phyloP scores from a whole-genome alignment of 495 filamentous ascomycete species.

The Lindgomyces ingoldianus region DNA sequence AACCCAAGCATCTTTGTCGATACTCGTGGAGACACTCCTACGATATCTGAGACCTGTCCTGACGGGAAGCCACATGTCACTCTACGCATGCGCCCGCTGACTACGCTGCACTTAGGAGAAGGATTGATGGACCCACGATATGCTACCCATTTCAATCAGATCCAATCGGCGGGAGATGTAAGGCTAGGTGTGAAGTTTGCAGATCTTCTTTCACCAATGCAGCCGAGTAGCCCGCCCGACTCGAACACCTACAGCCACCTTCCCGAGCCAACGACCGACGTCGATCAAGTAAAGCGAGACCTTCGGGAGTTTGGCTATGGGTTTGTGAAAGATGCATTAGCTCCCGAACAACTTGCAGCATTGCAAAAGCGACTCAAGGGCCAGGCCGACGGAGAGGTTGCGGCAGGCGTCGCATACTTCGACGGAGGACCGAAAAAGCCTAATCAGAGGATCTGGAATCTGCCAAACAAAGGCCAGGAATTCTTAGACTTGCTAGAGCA shows the following conservation, averaged over 20 bases:
- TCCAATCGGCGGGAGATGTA: conserved; percentile 4
- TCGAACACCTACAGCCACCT: neutral
- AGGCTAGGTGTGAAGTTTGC: conserved; percentile 10
- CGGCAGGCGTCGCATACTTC: conserved; percentile 6
- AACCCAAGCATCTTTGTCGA: neutral
- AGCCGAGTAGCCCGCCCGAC: conserved; percentile 11
- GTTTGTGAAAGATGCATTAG: conserved; percentile 10
- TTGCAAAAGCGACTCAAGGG: conserved; percentile 7
- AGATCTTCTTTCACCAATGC: conserved; percentile 7
- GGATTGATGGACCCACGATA: neutral
- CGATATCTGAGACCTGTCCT: neutral
- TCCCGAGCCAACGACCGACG: conserved; percentile 5
- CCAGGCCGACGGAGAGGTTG: conserved; percentile 12
- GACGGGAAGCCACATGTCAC: neutral
- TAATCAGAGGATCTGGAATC: conserved; percentile 19
- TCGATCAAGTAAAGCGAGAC: conserved; percentile 15
- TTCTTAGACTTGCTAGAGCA: conserved; percentile 14
- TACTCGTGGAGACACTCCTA: neutral
- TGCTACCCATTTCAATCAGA: conserved; percentile 13
- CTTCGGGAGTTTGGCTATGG: conserved; percentile 17
- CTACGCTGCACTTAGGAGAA: neutral
- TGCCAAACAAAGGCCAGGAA: conserved; percentile 21
- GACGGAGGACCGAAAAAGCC: conserved; percentile 15
- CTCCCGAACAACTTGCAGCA: conserved; percentile 2
- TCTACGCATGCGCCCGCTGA: neutral